Percentiles rank a stretch among this genome's conserved stretches.
Evolutionary conservation across 2,329 filamentous ascomycete genomes (phyloP).

Genomic region (Alternaria ethzedia): DNA sequence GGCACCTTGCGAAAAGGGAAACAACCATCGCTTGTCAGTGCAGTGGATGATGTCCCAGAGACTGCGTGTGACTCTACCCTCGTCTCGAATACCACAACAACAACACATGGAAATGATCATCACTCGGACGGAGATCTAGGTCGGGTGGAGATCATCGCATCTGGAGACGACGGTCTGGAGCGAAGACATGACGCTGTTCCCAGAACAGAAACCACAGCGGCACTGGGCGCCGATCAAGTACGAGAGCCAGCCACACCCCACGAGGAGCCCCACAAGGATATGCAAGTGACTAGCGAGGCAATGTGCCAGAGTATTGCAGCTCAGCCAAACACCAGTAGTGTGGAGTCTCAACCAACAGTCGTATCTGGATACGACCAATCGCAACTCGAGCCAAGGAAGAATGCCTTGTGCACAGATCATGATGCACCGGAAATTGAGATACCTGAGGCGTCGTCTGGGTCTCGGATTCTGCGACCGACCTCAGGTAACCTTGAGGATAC

Average conservation of each 20-base stretch:
- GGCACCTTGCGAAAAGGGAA: not conserved
- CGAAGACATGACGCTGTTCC: conserved; percentile 1
- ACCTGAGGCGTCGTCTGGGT: not conserved
- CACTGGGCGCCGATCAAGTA: conserved; percentile 1
- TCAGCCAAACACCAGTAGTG: not conserved
- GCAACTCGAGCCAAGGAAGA: not conserved
- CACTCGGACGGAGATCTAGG: not conserved
- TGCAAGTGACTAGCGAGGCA: not conserved
- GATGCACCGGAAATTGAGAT: not conserved
- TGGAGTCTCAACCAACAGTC: not conserved
- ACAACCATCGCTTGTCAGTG: not conserved
- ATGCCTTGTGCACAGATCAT: not conserved
- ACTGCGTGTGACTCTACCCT: not conserved
- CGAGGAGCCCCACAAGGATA: conserved; percentile 1
- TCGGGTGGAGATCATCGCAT: not conserved
- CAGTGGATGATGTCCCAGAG: not conserved
- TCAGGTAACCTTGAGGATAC: not conserved
- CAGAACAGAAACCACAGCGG: not conserved
- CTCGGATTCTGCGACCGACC: not conserved
- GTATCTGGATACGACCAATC: not conserved
- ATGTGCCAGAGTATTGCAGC: not conserved
- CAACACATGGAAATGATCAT: not conserved
- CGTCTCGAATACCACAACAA: not conserved
- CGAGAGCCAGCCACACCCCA: not conserved
- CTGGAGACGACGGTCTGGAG: not conserved